phyloP scores from a whole-genome alignment of 1,284 basidiomycete species.

The Lentinula novae-zelandiae region DNA sequence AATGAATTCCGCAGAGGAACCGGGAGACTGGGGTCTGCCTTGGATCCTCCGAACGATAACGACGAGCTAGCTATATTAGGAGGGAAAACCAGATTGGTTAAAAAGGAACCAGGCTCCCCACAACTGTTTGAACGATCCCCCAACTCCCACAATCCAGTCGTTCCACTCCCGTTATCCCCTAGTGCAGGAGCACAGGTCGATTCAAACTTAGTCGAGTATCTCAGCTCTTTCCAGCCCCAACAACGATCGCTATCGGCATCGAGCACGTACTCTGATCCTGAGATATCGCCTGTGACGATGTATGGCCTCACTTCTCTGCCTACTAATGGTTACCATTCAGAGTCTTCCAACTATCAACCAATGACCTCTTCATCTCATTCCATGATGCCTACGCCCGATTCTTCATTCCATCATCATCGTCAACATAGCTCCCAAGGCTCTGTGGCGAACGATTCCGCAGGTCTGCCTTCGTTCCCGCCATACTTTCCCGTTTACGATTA shows the following conservation, averaged over 20 bases:
- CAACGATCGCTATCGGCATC: conserved; percentile 18
- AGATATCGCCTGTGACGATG: conserved; percentile 36
- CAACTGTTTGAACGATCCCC: conserved; percentile 61
- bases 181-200: conserved; percentile 43
- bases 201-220: conserved; percentile 60
- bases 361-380: conserved; percentile 3
- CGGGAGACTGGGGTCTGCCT: conserved; percentile 38
- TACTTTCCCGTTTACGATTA: conserved; percentile 81
- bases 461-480: conserved; percentile 45
- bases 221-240: conserved; percentile 55
- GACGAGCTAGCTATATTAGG: conserved; percentile 72
- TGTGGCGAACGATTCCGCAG: conserved; percentile 17
- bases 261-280: conserved; percentile 30
- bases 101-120: conserved; percentile 59
- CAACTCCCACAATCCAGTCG: conserved; percentile 60
- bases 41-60: conserved; percentile 50
- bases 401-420: conserved; percentile 8
- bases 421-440: conserved; percentile 8
- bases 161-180: conserved; percentile 51
- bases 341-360: conserved; percentile 23
- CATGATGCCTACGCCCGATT: not conserved
- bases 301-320: conserved; percentile 37
- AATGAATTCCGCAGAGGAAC: conserved; percentile 59
- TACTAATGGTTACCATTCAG: conserved; percentile 28
- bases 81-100: conserved; percentile 67